Conservation (phyloP, 129 eudicot genomes). For the Kitagawia praeruptora region DNA sequence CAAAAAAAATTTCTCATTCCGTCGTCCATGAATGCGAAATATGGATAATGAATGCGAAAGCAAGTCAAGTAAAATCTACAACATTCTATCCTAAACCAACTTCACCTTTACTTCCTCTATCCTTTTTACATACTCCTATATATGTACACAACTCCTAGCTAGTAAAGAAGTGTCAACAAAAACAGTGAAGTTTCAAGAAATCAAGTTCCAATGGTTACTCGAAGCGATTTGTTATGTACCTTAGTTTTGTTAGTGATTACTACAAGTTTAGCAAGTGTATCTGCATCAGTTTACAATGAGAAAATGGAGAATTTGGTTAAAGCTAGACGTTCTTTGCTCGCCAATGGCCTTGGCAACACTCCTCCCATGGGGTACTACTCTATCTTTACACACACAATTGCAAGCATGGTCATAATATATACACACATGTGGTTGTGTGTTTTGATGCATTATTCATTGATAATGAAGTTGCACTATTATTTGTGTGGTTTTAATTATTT, state of each 20-base stretch:
- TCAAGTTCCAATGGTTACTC: neutral
- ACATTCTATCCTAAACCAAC: neutral
- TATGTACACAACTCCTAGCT: neutral
- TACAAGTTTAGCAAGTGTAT: neutral
- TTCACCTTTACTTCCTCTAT: neutral
- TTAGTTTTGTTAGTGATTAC: neutral
- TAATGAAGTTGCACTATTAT: neutral
- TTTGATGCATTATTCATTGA: neutral
- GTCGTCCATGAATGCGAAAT: too few relatives aligned
- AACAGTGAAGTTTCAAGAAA: neutral
- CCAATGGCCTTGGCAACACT: constrained; percentile 64
- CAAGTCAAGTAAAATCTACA: neutral
- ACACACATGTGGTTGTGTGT: neutral
- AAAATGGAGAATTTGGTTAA: constrained; percentile 2
- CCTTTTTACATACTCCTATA: neutral
- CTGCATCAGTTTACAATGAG: constrained; percentile 4
- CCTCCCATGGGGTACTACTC: constrained; percentile 76
- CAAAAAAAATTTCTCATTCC: too few relatives aligned
- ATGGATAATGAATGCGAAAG: neutral
- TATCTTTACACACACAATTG: neutral
- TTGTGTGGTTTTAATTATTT: neutral
- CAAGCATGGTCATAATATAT: neutral
- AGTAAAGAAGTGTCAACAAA: neutral
- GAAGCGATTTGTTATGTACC: neutral
- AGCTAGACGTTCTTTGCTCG: constrained; percentile 40